Conservation (phyloP, 208 protist species). For the Leishmania braziliensis region DNA sequence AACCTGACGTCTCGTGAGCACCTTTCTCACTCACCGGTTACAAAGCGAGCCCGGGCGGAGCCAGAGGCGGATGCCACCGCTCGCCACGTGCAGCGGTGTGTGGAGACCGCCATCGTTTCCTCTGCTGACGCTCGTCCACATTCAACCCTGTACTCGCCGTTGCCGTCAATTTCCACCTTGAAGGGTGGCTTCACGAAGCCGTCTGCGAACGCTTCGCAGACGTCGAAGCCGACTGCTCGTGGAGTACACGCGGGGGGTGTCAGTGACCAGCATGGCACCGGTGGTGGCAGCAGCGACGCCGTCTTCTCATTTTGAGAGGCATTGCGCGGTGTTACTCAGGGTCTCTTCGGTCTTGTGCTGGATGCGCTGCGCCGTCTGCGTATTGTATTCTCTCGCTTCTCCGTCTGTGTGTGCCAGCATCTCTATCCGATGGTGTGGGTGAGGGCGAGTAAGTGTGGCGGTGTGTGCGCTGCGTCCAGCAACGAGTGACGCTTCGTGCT, state of each 20-base stretch:
- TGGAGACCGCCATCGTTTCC: not conserved
- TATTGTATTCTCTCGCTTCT: not conserved
- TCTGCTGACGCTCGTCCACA: not conserved
- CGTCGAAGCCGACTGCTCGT: not conserved
- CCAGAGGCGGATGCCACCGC: not conserved
- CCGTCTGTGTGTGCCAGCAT: not conserved
- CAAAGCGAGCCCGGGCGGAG: conserved; percentile 6
- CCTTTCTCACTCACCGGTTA: not conserved
- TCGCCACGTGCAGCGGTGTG: not conserved
- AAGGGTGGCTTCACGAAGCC: not conserved
- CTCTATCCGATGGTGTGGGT: not conserved
- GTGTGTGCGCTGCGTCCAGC: not conserved
- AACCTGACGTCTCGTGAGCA: not conserved
- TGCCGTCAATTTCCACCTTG: too few relatives aligned
- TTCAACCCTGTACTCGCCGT: not conserved
- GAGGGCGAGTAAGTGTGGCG: not conserved
- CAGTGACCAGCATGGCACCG: not conserved
- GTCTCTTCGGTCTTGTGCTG: not conserved
- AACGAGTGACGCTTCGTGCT: not conserved
- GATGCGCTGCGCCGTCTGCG: not conserved
- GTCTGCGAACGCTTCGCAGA: not conserved
- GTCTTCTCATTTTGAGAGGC: conserved; percentile 10
- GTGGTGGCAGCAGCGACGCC: not conserved
- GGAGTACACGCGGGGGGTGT: not conserved
- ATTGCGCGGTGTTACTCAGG: not conserved